phyloP scores from a whole-genome alignment of 805 yeast genomes.

The Brettanomyces sp. region DNA sequence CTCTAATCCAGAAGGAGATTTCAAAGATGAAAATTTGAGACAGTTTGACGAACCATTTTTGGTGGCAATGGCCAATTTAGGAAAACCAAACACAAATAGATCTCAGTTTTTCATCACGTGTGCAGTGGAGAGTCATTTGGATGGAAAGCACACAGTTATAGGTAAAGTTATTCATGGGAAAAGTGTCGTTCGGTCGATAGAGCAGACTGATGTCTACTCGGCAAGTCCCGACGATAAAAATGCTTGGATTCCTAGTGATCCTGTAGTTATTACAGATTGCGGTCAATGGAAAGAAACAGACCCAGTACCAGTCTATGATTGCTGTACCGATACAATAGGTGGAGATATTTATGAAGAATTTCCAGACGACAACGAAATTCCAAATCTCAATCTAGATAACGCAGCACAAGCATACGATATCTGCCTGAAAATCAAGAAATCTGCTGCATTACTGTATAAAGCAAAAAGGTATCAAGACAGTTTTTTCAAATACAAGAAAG shows the following conservation, averaged over 20 bases:
- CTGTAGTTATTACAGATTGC: constrained; percentile 43
- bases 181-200: constrained; percentile 59
- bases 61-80: constrained; percentile 59
- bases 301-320: constrained; percentile 51
- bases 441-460: constrained; percentile 56
- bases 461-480: constrained; percentile 42
- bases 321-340: constrained; percentile 50
- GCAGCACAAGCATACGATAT: constrained; percentile 40
- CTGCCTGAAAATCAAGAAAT: constrained; percentile 47
- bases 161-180: constrained; percentile 65
- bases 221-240: constrained; percentile 17
- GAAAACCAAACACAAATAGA: constrained; percentile 37
- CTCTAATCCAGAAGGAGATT: constrained; percentile 26
- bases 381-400: constrained; percentile 37
- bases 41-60: constrained; percentile 38
- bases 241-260: constrained; percentile 27
- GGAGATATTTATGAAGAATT: constrained; percentile 70
- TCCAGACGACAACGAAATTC: constrained; percentile 65
- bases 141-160: constrained; percentile 68
- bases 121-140: constrained; percentile 61
- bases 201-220: constrained; percentile 36
- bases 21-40: constrained; percentile 49
- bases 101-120: constrained; percentile 70
- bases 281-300: constrained; percentile 52
- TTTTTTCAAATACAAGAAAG: constrained; percentile 52